These are phyloP conservation scores for Takashimella tepidaria DNA, from an alignment of 1,284 basidiomycete genomes.

Conservation along the genomic window DNA sequence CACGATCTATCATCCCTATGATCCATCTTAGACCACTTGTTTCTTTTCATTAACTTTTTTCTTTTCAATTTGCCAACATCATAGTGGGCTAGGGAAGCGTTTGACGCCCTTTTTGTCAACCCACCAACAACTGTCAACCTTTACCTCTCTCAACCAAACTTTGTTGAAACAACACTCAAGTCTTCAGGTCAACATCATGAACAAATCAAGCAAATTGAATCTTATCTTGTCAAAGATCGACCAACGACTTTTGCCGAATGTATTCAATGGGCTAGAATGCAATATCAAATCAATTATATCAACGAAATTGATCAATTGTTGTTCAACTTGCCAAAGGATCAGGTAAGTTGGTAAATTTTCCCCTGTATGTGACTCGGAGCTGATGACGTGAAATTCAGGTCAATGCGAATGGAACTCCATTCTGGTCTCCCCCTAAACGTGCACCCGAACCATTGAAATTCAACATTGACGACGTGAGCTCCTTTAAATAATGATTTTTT, in stretches of 20 bases:
- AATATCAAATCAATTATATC: slow-evolving; percentile 93
- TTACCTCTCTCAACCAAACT: slow-evolving; percentile 95
- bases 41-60: too few relatives aligned
- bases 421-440: slow-evolving; percentile 97
- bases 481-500: too few relatives aligned
- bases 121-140: slow-evolving; percentile 92
- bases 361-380: too few relatives aligned
- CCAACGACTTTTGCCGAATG: slow-evolving; percentile 96
- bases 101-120: slow-evolving; percentile 90
- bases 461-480: slow-evolving; percentile 76
- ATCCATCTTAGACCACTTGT: too few relatives aligned
- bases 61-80: slow-evolving; percentile 14
- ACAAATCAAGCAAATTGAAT: slow-evolving; percentile 84
- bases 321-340: slow-evolving; percentile 91
- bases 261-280: slow-evolving; percentile 91
- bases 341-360: too few relatives aligned
- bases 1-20: too few relatives aligned
- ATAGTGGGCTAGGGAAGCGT: slow-evolving; percentile 90
- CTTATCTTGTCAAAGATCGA: slow-evolving; percentile 85
- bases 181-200: slow-evolving; percentile 85
- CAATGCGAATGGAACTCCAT: slow-evolving; percentile 85
- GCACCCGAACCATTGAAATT: slow-evolving; percentile 92
- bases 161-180: slow-evolving; percentile 83
- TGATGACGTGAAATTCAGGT: slow-evolving; percentile 38
- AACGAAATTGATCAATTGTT: slow-evolving; percentile 91